A percentile compares a stretch with the other conserved stretches of the same genome.
Evolutionary conservation across 352 stramenopile species (phyloP).

Genomic region (Phytophthora boehmeriae): DNA sequence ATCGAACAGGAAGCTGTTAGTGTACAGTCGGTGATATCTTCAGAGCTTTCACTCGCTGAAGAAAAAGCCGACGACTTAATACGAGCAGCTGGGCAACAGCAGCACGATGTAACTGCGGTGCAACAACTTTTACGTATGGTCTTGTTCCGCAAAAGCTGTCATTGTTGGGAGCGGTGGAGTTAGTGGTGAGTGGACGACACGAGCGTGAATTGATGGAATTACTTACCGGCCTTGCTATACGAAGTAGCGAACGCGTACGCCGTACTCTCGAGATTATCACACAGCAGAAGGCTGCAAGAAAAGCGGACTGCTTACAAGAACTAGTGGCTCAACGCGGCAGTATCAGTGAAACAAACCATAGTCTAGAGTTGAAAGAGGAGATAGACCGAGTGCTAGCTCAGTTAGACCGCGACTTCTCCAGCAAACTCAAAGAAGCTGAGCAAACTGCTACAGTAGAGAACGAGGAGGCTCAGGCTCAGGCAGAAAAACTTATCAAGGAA

Average conservation of each 20-base stretch:
- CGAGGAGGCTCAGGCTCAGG: constrained; percentile 29
- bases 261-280: constrained; percentile 41
- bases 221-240: constrained; percentile 40
- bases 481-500: constrained; percentile 44
- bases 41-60: constrained; percentile 19
- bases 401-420: constrained; percentile 52
- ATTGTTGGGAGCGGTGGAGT: constrained; percentile 57
- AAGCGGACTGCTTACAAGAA: constrained; percentile 38
- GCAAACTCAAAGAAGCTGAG: constrained; percentile 44
- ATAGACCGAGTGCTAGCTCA: constrained; percentile 27
- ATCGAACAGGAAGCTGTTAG: constrained; percentile 2
- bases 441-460: constrained; percentile 25
- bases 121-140: constrained; percentile 56
- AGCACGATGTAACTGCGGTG: constrained; percentile 52
- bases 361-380: constrained; percentile 8
- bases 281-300: constrained; percentile 56
- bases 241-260: constrained; percentile 29
- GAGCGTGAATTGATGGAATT: constrained; percentile 44
- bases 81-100: constrained; percentile 37
- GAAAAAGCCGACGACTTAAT: constrained; percentile 18
- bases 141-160: constrained; percentile 59
- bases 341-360: not conserved
- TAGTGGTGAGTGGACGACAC: constrained; percentile 62
- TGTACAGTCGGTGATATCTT: not conserved
- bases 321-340: not conserved